A percentile compares a stretch with the other conserved stretches of the same genome.
Conservation (phyloP, 768 basidiomycete genomes). For the Roridomyces roridus region DNA sequence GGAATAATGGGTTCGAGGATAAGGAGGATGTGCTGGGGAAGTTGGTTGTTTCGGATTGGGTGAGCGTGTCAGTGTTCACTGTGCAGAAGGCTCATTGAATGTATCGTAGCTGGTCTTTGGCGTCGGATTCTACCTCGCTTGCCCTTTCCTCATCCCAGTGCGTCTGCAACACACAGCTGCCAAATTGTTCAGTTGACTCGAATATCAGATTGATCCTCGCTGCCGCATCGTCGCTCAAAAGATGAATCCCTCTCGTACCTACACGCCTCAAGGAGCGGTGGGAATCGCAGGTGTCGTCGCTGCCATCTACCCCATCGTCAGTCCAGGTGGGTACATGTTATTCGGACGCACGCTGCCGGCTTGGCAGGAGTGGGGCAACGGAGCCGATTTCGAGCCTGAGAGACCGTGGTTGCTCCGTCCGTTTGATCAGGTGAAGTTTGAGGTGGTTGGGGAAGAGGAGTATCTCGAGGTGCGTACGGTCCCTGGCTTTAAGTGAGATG, state of each 20-base stretch:
- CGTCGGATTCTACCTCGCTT: constrained; percentile 69
- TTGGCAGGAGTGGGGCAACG: constrained; percentile 70
- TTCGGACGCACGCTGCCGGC: constrained; percentile 68
- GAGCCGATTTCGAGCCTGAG: constrained; percentile 48
- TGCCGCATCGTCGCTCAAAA: constrained; percentile 70
- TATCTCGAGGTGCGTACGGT: constrained; percentile 50
- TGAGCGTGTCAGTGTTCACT: constrained; percentile 25
- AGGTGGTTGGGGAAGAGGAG: constrained; percentile 49
- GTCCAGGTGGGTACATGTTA: constrained; percentile 71
- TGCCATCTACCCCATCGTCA: constrained; percentile 70
- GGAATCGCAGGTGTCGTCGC: constrained; percentile 71
- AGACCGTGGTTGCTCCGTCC: constrained; percentile 65
- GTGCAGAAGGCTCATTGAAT: constrained; percentile 2
- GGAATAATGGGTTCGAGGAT: constrained; percentile 61
- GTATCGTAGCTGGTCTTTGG: constrained; percentile 60
- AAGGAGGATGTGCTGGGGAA: constrained; percentile 50
- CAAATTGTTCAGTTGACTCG: neutral
- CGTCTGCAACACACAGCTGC: constrained; percentile 18
- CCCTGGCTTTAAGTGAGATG: too few relatives aligned
- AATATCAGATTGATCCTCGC: constrained; percentile 58
- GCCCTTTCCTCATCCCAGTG: constrained; percentile 67
- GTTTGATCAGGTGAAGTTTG: constrained; percentile 69
- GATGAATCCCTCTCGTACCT: constrained; percentile 77
- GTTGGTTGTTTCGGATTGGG: constrained; percentile 57
- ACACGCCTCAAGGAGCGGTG: constrained; percentile 73